Percentiles rank a stretch among this genome's conserved stretches.
Evolutionary conservation across 306 rosid genomes (phyloP).

Genomic region (Fragaria ananassa): DNA sequence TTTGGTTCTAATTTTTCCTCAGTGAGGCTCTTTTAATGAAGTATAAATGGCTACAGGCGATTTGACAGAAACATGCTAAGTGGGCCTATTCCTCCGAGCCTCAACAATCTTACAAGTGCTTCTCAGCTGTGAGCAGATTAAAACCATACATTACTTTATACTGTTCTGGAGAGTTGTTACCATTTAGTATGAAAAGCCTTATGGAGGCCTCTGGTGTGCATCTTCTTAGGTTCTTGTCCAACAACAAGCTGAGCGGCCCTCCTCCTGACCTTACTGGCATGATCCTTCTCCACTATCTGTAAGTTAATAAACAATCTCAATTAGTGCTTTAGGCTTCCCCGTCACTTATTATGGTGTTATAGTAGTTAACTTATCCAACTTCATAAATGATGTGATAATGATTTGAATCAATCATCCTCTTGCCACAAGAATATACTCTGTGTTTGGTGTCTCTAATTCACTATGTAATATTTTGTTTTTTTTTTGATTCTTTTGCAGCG

Average conservation of each 20-base stretch:
- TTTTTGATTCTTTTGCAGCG: slow-evolving; percentile 26
- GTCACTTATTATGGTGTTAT: background rate
- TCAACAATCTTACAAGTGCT: slow-evolving; percentile 42
- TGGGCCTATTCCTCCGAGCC: slow-evolving; percentile 44
- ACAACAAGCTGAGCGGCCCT: slow-evolving; percentile 54
- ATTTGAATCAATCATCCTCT: background rate
- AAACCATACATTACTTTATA: background rate
- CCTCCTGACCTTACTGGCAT: slow-evolving; percentile 49
- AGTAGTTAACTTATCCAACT: background rate
- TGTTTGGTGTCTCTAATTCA: background rate
- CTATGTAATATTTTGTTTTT: background rate
- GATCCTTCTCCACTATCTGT: slow-evolving; percentile 48
- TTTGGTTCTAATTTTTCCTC: background rate
- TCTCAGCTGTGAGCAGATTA: slow-evolving; percentile 44
- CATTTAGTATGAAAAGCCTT: background rate
- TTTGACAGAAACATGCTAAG: slow-evolving; percentile 40
- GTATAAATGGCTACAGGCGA: slow-evolving; percentile 39
- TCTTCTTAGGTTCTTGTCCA: slow-evolving; percentile 50
- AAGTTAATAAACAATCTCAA: slow-evolving; percentile 9
- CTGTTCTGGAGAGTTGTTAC: background rate
- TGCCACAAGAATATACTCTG: background rate
- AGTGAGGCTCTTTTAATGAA: background rate
- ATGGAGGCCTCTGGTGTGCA: slow-evolving; percentile 6
- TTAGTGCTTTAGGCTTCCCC: background rate
- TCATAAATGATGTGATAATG: background rate